Evolutionary conservation across 2,329 filamentous ascomycete species (phyloP).

Genomic region (Alternaria conjuncta): DNA sequence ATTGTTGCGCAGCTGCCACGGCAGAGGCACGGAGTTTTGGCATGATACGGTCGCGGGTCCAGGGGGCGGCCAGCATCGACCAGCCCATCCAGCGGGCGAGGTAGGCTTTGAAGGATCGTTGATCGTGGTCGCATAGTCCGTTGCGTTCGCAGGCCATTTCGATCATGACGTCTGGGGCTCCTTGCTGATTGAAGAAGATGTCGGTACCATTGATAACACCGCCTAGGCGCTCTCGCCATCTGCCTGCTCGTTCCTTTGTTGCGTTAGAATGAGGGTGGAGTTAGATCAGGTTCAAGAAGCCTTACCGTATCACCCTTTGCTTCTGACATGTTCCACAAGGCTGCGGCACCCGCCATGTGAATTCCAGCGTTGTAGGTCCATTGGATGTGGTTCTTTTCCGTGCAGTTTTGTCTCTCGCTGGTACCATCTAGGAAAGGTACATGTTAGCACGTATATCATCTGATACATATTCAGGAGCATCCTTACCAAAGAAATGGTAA

Average conservation of each 20-base stretch:
- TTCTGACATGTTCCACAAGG: constrained; percentile 55
- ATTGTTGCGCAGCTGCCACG: constrained; percentile 60
- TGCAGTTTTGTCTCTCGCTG: constrained; percentile 52
- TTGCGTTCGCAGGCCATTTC: constrained; percentile 55
- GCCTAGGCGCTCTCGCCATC: constrained; percentile 32
- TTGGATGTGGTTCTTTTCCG: constrained; percentile 50
- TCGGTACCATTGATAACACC: constrained; percentile 45
- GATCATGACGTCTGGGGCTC: constrained; percentile 50
- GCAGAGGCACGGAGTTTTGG: constrained; percentile 61
- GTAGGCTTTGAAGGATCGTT: constrained; percentile 54
- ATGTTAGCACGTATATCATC: background rate
- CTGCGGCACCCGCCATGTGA: constrained; percentile 53
- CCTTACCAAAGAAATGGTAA: constrained; percentile 49
- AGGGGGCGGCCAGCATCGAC: constrained; percentile 47
- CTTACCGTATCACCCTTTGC: constrained; percentile 33
- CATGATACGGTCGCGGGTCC: constrained; percentile 51
- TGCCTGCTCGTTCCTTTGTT: constrained; percentile 19
- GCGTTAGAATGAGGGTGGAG: background rate
- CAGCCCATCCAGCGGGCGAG: constrained; percentile 51
- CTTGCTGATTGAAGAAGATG: constrained; percentile 56
- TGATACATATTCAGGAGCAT: background rate
- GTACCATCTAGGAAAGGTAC: constrained; percentile 39
- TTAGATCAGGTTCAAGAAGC: background rate
- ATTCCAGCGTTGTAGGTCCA: constrained; percentile 57
- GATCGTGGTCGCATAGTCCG: constrained; percentile 54